Evolutionary conservation across 2,329 filamentous ascomycete species (phyloP).

Genomic region (Penicillium sp.): DNA sequence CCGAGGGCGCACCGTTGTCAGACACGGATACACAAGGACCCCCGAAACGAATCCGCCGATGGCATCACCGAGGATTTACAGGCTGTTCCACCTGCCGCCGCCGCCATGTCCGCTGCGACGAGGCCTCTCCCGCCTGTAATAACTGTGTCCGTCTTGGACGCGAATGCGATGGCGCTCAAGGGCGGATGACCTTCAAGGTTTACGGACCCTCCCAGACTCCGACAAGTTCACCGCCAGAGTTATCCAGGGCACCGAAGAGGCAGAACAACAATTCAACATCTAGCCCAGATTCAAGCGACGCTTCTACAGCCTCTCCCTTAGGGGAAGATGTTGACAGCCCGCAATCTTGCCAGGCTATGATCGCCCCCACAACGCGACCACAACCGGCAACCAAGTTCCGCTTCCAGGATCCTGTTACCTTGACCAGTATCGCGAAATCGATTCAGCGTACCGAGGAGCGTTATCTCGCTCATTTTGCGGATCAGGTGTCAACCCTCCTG

Average conservation of each 20-base stretch:
- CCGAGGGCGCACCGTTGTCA: constrained; percentile 17
- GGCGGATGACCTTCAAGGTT: constrained; percentile 39
- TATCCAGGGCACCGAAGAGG: constrained; percentile 16
- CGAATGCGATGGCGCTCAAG: constrained; percentile 35
- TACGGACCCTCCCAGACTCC: constrained; percentile 30
- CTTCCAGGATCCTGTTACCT: constrained; percentile 27
- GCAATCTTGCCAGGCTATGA: constrained; percentile 17
- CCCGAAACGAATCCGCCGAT: constrained; percentile 36
- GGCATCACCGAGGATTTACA: constrained; percentile 44
- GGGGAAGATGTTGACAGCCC: constrained; percentile 10
- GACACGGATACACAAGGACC: constrained; percentile 6
- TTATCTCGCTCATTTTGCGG: constrained; percentile 38
- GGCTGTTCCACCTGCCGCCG: constrained; percentile 42
- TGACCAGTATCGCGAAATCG: constrained; percentile 18
- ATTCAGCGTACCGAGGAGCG: constrained; percentile 27
- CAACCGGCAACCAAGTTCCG: constrained; percentile 21
- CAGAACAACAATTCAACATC: constrained; percentile 17
- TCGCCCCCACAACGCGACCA: constrained; percentile 25
- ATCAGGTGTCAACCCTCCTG: constrained; percentile 33
- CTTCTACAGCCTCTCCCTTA: constrained; percentile 2
- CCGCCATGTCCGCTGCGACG: constrained; percentile 41
- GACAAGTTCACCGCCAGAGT: constrained; percentile 6
- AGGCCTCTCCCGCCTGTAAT: constrained; percentile 36
- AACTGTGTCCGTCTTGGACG: constrained; percentile 38
- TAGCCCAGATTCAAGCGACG: constrained; percentile 14